Percentiles rank a stretch among this genome's conserved stretches.
These are phyloP conservation scores for Choiromyces venosus DNA, from an alignment of 495 filamentous ascomycete species.

Conservation along the genomic window DNA sequence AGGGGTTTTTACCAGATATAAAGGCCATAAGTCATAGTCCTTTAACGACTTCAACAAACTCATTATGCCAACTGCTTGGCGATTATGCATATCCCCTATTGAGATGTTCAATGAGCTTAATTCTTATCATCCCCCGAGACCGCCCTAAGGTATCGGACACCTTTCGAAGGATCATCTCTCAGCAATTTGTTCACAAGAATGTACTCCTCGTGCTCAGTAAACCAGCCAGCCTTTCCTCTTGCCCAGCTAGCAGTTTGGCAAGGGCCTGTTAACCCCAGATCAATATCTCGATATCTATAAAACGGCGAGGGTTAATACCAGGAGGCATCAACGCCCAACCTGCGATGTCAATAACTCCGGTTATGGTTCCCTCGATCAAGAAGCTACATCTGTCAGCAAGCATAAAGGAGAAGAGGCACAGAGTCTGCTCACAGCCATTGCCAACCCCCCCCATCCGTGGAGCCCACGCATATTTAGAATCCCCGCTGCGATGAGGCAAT, in stretches of 20 bases:
- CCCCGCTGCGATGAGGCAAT: constrained; percentile 52
- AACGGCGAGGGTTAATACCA: constrained; percentile 27
- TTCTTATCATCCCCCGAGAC: not conserved
- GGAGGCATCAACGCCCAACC: constrained; percentile 55
- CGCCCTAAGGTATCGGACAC: constrained; percentile 18
- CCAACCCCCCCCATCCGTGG: constrained; percentile 50
- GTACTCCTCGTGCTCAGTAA: constrained; percentile 53
- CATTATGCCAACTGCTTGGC: constrained; percentile 48
- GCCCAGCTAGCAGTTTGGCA: constrained; percentile 54
- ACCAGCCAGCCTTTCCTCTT: constrained; percentile 56
- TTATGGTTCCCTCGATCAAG: constrained; percentile 54
- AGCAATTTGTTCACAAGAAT: constrained; percentile 60
- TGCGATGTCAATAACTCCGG: constrained; percentile 50
- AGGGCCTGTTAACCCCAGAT: constrained; percentile 32
- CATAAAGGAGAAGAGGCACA: not conserved
- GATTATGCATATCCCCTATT: constrained; percentile 55
- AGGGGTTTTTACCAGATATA: constrained; percentile 46
- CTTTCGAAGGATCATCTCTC: constrained; percentile 61
- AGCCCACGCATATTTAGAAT: constrained; percentile 52
- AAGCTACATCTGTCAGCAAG: constrained; percentile 38
- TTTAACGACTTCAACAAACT: constrained; percentile 49
- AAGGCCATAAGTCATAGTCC: constrained; percentile 57
- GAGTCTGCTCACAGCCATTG: constrained; percentile 44
- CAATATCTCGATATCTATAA: not conserved
- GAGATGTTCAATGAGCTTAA: not conserved